A percentile compares a stretch with the other conserved stretches of the same genome.
Conservation (phyloP, 2,329 filamentous ascomycete genomes). For the Alternaria angustiovoidea region DNA sequence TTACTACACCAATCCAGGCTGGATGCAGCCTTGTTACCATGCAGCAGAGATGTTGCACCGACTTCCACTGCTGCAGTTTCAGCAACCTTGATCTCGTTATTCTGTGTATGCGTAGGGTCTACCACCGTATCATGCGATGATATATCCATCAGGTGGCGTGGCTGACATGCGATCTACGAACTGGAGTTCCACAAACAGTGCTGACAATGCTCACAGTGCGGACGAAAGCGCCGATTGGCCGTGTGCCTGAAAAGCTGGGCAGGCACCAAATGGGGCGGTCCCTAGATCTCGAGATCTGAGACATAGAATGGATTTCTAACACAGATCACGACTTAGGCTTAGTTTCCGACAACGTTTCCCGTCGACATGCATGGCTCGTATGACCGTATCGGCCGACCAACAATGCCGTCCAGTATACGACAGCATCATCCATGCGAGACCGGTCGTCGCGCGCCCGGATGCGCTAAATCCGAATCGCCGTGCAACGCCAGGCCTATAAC, state of each 20-base stretch:
- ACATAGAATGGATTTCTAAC: constrained; percentile 3
- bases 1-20: not conserved
- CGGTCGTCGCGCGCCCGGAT: constrained; percentile 7
- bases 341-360: constrained; percentile 1
- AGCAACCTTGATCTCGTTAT: not conserved
- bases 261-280: not conserved
- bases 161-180: constrained; percentile 12
- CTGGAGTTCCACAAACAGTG: not conserved
- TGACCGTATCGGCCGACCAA: constrained; percentile 1
- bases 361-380: constrained; percentile 3
- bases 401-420: not conserved
- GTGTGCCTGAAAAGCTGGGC: constrained; percentile 17
- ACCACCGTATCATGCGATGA: not conserved
- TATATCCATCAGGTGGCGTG: not conserved
- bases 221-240: constrained; percentile 20
- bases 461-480: constrained; percentile 9
- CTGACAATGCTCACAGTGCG: not conserved
- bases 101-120: not conserved
- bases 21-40: not conserved
- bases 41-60: not conserved
- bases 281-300: constrained; percentile 7
- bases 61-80: not conserved
- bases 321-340: not conserved
- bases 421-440: constrained; percentile 5
- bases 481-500: constrained; percentile 12